Evolutionary conservation across 495 filamentous ascomycete genomes (phyloP), one percentile per base, ranked within the genome.

Genomic region (Aspergillus avenaceus): DNA sequence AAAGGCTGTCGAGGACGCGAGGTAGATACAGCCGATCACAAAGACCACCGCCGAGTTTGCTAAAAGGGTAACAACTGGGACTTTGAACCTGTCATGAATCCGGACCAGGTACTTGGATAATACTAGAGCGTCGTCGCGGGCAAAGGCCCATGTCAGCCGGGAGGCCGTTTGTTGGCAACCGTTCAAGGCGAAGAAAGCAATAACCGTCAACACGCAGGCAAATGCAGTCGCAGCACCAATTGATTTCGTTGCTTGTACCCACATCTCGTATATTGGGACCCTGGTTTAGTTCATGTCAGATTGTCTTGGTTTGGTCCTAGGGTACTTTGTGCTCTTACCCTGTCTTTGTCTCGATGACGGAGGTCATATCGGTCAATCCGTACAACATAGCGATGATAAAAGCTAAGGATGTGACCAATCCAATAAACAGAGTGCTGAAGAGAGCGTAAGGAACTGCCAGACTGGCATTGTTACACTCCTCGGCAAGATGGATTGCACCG

Each of bases 401-500:
- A 8, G 53, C 43, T 34, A 68, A 62, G 2, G 59, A 52, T 3
- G 65, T 63, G 3, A 54, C 46, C 27, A 69, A 67, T 13, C 59
- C 57, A 43, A 70, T 63, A 7, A 57, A 38, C 12, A 67, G 31
- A 5, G 60, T 62, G 23, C 55, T 65, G 38, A 63, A 48, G 2
- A 70, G 40, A 12, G 67, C 63, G 13, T 49, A 46, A 7, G 65
- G 67, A 0, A 68, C 64, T 7, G 54, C 54, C 1, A 40, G 54
- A 6, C 52, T 45, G 19, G 65, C 56, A 24, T 65, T 54, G 8
- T 22, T 41, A 42, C 61, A 60, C 32, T 71, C 66, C 43, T 71
- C 66, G 0, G 64, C 66, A 9, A 71, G 45, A 49, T 71, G 68
- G 5, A 68, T 18, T 6, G 61, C 64, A 14, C 64, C 66, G 42